Conservation (phyloP, 2,329 filamentous ascomycete genomes). For the Alternaria metachromatica region DNA sequence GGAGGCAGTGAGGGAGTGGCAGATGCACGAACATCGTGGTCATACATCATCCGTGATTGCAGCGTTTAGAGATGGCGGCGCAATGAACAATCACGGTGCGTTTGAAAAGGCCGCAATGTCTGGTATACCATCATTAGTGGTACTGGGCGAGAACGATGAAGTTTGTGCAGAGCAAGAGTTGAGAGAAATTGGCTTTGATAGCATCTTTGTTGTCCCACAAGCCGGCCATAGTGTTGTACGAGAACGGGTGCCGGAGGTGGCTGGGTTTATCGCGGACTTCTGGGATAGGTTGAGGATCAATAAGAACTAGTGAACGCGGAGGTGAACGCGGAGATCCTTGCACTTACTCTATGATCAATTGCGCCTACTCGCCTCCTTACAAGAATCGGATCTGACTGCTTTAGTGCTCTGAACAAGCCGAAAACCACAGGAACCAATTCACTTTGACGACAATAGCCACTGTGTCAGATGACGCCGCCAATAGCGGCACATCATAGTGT, state of each 20-base stretch:
- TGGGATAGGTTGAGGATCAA: conserved; percentile 20
- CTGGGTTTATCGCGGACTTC: conserved; percentile 39
- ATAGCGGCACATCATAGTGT: too few species aligned
- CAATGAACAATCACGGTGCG: conserved; percentile 48
- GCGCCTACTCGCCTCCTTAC: neutral
- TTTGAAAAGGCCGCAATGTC: conserved; percentile 38
- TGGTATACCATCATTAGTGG: conserved; percentile 34
- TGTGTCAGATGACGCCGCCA: neutral
- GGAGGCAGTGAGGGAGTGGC: conserved; percentile 58
- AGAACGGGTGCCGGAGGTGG: conserved; percentile 48
- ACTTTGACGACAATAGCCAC: neutral
- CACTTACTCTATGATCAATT: neutral
- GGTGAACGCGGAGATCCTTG: neutral
- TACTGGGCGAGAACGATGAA: conserved; percentile 50
- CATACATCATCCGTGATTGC: conserved; percentile 56
- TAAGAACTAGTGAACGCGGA: neutral
- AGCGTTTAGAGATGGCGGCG: conserved; percentile 56
- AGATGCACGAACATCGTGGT: conserved; percentile 55
- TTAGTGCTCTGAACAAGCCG: neutral
- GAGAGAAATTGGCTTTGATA: conserved; percentile 38
- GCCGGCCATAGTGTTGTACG: conserved; percentile 53
- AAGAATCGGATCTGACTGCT: neutral
- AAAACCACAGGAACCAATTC: neutral
- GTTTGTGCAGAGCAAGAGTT: conserved; percentile 45
- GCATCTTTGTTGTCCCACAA: conserved; percentile 47